Conservation (phyloP, 306 rosid species). For the Boehmeria nivea region DNA sequence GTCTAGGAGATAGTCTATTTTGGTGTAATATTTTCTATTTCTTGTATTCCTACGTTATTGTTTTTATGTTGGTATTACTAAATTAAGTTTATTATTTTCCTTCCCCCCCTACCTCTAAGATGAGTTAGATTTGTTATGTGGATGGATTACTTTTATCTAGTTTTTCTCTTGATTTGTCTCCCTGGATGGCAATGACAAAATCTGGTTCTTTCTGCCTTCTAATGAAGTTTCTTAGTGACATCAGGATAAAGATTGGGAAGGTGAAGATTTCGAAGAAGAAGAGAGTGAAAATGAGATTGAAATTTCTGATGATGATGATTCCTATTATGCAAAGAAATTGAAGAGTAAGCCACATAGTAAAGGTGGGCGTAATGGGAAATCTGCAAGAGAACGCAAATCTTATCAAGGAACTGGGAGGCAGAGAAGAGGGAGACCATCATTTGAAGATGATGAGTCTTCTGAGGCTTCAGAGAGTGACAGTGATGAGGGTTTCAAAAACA, state of each 20-base stretch:
- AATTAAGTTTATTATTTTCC: too few relatives aligned
- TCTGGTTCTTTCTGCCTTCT: constrained; percentile 20
- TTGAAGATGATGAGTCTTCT: constrained; percentile 72
- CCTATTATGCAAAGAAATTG: constrained; percentile 57
- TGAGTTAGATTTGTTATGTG: too few relatives aligned
- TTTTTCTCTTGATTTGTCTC: not conserved
- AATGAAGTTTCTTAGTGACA: constrained; percentile 26
- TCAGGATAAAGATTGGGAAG: constrained; percentile 88
- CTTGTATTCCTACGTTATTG: too few relatives aligned
- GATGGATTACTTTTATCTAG: too few relatives aligned
- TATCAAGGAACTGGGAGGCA: constrained; percentile 51
- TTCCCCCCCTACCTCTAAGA: too few relatives aligned
- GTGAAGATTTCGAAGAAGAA: constrained; percentile 72
- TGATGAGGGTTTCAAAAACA: constrained; percentile 62
- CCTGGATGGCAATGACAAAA: constrained; percentile 9
- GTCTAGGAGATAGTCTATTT: too few relatives aligned
- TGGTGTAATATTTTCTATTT: too few relatives aligned
- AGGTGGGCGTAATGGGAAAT: constrained; percentile 43
- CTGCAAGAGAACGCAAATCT: constrained; percentile 51
- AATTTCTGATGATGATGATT: constrained; percentile 70
- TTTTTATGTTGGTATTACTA: too few relatives aligned
- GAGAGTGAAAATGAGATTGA: constrained; percentile 63
- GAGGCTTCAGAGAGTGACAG: constrained; percentile 74
- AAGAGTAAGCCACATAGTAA: constrained; percentile 56
- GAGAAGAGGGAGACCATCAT: constrained; percentile 62